Conservation (phyloP, 1,139 yeast species). For the Candida albicans region DNA sequence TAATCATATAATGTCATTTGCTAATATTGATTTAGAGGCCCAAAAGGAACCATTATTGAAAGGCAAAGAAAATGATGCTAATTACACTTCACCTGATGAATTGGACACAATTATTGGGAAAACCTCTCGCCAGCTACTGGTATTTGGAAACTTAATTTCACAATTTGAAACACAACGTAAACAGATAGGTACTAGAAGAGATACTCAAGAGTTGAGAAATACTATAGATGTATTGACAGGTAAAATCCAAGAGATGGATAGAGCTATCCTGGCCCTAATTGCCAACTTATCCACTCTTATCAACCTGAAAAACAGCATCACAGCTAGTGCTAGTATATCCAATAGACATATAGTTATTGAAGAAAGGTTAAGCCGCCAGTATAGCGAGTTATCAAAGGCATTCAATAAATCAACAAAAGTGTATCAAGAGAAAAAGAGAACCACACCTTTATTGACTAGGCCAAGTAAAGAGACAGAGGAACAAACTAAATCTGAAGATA, state of each 20-base stretch:
- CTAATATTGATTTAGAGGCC: constrained; percentile 58
- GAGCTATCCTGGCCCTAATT: constrained; percentile 35
- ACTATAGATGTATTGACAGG: constrained; percentile 34
- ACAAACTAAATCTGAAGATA: constrained; percentile 22
- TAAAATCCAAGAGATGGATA: constrained; percentile 30
- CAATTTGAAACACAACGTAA: constrained; percentile 50
- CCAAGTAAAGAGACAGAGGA: constrained; percentile 16
- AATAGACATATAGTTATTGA: constrained; percentile 41
- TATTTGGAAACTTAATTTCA: constrained; percentile 50
- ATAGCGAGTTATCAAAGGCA: constrained; percentile 37
- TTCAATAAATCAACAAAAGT: constrained; percentile 28
- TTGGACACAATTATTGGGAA: constrained; percentile 34
- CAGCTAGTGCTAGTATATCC: constrained; percentile 23
- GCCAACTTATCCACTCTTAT: constrained; percentile 33
- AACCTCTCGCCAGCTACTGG: constrained; percentile 45
- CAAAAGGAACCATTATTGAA: constrained; percentile 31
- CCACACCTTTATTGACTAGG: constrained; percentile 21
- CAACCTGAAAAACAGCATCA: constrained; percentile 19
- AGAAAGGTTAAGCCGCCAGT: constrained; percentile 40
- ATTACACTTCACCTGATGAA: constrained; percentile 19
- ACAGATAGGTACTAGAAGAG: constrained; percentile 58
- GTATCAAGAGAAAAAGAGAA: constrained; percentile 34
- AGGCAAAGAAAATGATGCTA: not conserved
- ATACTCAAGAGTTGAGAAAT: constrained; percentile 40
- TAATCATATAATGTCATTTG: constrained; percentile 54